Conservation (phyloP, 768 basidiomycete genomes). For the Tricholoma saponaceum region DNA sequence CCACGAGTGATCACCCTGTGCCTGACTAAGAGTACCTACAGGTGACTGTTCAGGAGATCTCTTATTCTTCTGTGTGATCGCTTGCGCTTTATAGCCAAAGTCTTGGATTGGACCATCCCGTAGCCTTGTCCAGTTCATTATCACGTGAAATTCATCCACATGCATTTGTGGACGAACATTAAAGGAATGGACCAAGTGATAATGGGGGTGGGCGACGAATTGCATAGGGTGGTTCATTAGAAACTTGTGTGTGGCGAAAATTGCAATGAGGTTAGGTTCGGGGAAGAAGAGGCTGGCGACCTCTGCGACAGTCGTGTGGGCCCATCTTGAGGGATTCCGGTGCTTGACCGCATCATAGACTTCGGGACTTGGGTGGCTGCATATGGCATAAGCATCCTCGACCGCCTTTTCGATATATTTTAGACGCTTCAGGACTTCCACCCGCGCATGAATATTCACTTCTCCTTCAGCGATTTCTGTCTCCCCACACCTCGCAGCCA, state of each 20-base stretch:
- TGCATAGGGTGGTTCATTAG: constrained; percentile 50
- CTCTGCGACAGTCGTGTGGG: constrained; percentile 47
- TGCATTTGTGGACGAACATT: constrained; percentile 59
- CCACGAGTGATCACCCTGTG: constrained; percentile 36
- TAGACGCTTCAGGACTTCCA: constrained; percentile 58
- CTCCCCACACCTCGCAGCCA: constrained; percentile 46
- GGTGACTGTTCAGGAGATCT: constrained; percentile 24
- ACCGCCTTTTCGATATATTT: constrained; percentile 47
- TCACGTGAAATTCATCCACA: constrained; percentile 43
- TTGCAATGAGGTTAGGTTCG: constrained; percentile 27
- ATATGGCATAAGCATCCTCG: constrained; percentile 33
- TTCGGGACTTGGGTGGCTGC: constrained; percentile 24
- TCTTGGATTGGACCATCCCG: constrained; percentile 34
- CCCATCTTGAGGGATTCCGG: constrained; percentile 48
- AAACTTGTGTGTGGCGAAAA: constrained; percentile 58
- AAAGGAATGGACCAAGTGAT: constrained; percentile 49
- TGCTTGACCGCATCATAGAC: constrained; percentile 46
- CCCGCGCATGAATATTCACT: constrained; percentile 51
- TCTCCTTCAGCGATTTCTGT: constrained; percentile 21
- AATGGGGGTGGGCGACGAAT: constrained; percentile 50
- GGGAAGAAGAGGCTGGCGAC: constrained; percentile 42
- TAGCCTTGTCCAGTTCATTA: constrained; percentile 44
- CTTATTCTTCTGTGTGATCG: constrained; percentile 33
- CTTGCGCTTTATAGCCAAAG: constrained; percentile 50
- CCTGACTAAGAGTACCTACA: constrained; percentile 25